These are phyloP conservation scores for Leucocoprinus leucothites DNA, from an alignment of 768 basidiomycete genomes.

Conservation along the genomic window DNA sequence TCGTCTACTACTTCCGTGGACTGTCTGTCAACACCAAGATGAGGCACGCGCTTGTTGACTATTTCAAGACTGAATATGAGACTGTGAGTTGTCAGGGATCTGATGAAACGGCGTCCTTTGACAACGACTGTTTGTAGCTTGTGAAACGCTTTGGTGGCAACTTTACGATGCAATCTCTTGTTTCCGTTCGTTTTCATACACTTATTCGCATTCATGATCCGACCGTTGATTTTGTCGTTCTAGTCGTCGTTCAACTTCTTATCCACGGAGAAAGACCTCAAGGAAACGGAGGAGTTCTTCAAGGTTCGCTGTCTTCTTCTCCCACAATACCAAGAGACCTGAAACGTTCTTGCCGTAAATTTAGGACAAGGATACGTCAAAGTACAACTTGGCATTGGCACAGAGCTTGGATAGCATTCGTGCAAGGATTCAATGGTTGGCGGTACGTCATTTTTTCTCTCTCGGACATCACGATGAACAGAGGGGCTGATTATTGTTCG, in stretches of 20 bases:
- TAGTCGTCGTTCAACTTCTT: conserved; percentile 42
- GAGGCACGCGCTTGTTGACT: conserved; percentile 50
- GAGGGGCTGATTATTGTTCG: background rate
- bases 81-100: conserved; percentile 35
- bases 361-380: conserved; percentile 66
- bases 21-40: conserved; percentile 56
- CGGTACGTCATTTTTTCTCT: conserved; percentile 37
- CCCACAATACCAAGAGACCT: conserved; percentile 14
- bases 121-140: conserved; percentile 34
- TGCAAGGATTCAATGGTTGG: conserved; percentile 57
- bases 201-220: background rate
- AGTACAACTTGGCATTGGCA: conserved; percentile 59
- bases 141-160: conserved; percentile 71
- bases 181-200: conserved; percentile 40
- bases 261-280: conserved; percentile 63
- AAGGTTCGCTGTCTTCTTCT: conserved; percentile 40
- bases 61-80: conserved; percentile 71
- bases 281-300: conserved; percentile 69
- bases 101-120: background rate
- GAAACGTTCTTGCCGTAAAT: conserved; percentile 14
- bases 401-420: conserved; percentile 70
- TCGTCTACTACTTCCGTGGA: conserved; percentile 60
- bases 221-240: background rate
- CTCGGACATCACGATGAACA: background rate
- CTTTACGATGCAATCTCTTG: conserved; percentile 50